These are phyloP conservation scores for Phaeotremella fagi DNA, from an alignment of 768 basidiomycete genomes.

Conservation along the genomic window DNA sequence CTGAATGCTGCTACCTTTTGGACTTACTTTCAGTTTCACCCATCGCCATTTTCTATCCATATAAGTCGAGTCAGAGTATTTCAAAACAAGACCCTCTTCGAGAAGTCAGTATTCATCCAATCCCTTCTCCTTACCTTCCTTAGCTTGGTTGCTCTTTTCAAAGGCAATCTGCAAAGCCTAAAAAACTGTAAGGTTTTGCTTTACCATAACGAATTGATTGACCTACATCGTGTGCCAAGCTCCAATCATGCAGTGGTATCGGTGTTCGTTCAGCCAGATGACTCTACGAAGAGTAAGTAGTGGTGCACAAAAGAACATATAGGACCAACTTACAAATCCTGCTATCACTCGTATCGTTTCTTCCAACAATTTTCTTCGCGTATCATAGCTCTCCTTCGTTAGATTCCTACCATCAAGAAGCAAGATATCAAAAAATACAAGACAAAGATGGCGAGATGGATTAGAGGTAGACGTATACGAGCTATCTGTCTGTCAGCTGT, in stretches of 20 bases:
- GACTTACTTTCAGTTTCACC: slow-evolving; percentile 62
- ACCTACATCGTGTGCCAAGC: slow-evolving; percentile 14
- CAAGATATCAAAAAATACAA: slow-evolving; percentile 84
- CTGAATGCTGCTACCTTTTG: neutral
- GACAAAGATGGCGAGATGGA: slow-evolving; percentile 58
- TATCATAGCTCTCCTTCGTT: slow-evolving; percentile 56
- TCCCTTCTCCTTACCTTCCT: slow-evolving; percentile 14
- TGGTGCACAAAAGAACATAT: neutral
- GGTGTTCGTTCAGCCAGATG: slow-evolving; percentile 56
- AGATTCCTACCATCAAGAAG: slow-evolving; percentile 62
- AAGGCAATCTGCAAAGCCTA: slow-evolving; percentile 14
- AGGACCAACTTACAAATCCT: slow-evolving; percentile 54
- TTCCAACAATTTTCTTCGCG: slow-evolving; percentile 63
- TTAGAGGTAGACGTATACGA: too few relatives aligned
- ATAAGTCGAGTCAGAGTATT: slow-evolving; percentile 65
- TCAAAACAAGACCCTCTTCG: slow-evolving; percentile 62
- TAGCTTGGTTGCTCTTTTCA: slow-evolving; percentile 3
- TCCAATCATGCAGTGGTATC: slow-evolving; percentile 51
- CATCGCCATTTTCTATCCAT: slow-evolving; percentile 64
- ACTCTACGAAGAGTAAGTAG: slow-evolving; percentile 5
- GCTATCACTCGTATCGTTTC: slow-evolving; percentile 54
- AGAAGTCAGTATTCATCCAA: neutral
- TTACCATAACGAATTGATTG: too few relatives aligned
- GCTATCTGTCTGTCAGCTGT: too few relatives aligned
- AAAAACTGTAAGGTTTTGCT: neutral